Conservation (phyloP, 2,329 filamentous ascomycete species). For the Aspergillus viridinutans region DNA sequence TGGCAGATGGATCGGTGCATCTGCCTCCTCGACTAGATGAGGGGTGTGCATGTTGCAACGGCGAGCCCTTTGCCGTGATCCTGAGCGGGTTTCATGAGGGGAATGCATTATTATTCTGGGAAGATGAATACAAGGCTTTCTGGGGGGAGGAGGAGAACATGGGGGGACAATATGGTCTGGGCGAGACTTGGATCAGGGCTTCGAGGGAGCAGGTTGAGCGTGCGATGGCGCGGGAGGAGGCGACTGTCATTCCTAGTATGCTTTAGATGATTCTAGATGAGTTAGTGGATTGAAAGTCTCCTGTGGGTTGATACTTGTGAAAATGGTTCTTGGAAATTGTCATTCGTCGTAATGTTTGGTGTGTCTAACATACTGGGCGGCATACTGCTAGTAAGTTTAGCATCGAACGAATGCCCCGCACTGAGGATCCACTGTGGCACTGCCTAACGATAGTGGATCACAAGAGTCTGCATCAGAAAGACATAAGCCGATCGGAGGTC, state of each 20-base stretch:
- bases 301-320: neutral
- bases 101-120: constrained; percentile 13
- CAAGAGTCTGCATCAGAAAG: neutral
- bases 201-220: neutral
- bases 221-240: neutral
- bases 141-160: constrained; percentile 11
- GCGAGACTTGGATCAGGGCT: neutral
- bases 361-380: too few relatives aligned
- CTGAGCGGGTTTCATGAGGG: constrained; percentile 7
- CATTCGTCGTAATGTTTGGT: neutral
- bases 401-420: neutral
- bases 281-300: neutral
- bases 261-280: too few relatives aligned
- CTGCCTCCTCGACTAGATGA: neutral
- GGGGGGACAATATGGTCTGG: neutral
- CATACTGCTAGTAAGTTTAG: neutral
- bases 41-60: constrained; percentile 17
- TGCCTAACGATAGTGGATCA: neutral
- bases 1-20: constrained; percentile 7
- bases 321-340: neutral
- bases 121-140: constrained; percentile 10
- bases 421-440: neutral
- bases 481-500: neutral
- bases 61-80: constrained; percentile 16
- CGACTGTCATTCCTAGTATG: too few relatives aligned